Base-by-base conservation (phyloP, 192 early-diverging fungal species). In the Chytriomyces confervae region DNA sequence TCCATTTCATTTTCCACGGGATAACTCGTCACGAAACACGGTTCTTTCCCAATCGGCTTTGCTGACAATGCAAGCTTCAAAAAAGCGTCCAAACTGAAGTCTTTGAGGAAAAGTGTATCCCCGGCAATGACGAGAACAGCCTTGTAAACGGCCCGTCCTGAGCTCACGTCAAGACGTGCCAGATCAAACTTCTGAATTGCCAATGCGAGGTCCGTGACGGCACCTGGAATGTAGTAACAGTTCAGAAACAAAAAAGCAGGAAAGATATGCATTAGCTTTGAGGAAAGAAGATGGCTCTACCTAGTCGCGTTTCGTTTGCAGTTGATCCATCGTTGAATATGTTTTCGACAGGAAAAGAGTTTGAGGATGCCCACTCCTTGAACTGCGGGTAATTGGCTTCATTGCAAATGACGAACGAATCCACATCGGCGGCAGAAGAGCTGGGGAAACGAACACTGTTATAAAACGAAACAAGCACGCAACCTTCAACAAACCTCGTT, bases 81-180 rank as follows among this genome's bases (percentile, higher is more conserved):
- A 61, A 91, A 88, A 3, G 64, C 36, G 2, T 76, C 27, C 46
- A 91, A 66, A 62, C 66, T 51, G 81, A 91, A 91, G 61, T 89
- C 84, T 36, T 81, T 72, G 6, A 89, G 72, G 68, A 89, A 89
- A 18, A 91, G 73, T 1, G 89, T 90, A 73, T 91, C 90, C 0
- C 90, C 90, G 1, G 87, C 90, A 68, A 91, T 73, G 6, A 91
- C 84, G 20, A 91, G 77, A 0, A 90, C 72, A 36, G 83, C 36
- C 3, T 77, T 29, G 20, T 62, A 61, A 18, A 18, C 13, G 2
- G 29, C 13, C 24, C 20, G 53, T n/a, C 20, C 16, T n/a, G 16
- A n/a, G 53, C 16, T n/a, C 27, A 10, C 45, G 11, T 74, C 44
- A 44, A 18, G 24, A 11, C 79, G 20, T 10, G 83, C 77, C 18